phyloP scores from a whole-genome alignment of 1,284 basidiomycete genomes.

The Athelia psychrophila region DNA sequence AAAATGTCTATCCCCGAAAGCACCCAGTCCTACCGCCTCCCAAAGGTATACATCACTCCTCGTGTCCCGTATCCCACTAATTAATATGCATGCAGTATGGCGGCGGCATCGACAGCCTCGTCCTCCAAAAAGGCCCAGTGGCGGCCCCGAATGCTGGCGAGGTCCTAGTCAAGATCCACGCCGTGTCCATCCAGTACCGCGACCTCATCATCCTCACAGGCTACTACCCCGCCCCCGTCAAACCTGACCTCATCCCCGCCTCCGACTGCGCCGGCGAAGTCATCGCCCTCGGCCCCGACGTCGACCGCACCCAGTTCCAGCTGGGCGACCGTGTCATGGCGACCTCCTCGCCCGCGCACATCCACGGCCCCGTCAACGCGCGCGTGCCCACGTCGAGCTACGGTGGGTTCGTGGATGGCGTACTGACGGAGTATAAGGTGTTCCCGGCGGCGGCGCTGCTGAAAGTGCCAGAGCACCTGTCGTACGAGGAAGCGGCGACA shows the following conservation, averaged over 20 bases:
- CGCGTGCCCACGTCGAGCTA: slow-evolving; percentile 32
- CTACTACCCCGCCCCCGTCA: slow-evolving; percentile 3
- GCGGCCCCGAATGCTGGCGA: slow-evolving; percentile 27
- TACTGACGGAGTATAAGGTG: slow-evolving; percentile 41
- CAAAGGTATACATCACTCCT: neutral
- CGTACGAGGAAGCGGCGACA: slow-evolving; percentile 43
- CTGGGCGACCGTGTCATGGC: slow-evolving; percentile 47
- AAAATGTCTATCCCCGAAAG: neutral
- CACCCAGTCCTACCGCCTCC: neutral
- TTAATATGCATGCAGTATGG: neutral
- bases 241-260: slow-evolving; percentile 31
- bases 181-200: slow-evolving; percentile 43
- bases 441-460: slow-evolving; percentile 35
- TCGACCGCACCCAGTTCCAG: slow-evolving; percentile 30
- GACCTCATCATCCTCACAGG: slow-evolving; percentile 27
- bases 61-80: neutral
- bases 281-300: slow-evolving; percentile 40
- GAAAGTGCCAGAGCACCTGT: slow-evolving; percentile 39
- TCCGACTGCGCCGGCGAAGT: slow-evolving; percentile 57
- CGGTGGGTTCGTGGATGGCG: slow-evolving; percentile 37
- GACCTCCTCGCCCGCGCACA: slow-evolving; percentile 30
- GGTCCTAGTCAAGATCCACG: slow-evolving; percentile 42
- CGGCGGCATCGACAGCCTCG: slow-evolving; percentile 13
- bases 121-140: slow-evolving; percentile 23
- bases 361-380: slow-evolving; percentile 27